Base-by-base conservation (phyloP, 768 basidiomycete genomes). In the Suillus brevipes region DNA sequence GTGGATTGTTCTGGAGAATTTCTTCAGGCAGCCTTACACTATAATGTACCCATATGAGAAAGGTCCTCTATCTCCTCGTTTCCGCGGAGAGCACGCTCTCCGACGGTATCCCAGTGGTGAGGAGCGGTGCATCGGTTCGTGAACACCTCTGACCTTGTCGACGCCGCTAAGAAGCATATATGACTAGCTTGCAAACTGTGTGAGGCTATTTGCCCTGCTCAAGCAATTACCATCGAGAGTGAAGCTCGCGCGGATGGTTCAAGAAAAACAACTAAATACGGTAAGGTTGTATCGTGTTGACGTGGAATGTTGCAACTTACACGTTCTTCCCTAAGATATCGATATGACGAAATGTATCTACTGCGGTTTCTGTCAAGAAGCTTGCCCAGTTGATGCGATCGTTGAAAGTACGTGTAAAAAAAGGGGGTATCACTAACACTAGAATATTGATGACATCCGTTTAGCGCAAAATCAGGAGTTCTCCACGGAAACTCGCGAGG, bases 271-370 rank as follows among this genome's bases (percentile, higher is more conserved):
- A 99, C 97, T 37, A 93, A 94, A 89, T 99, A 99, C 72, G 97
- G 95, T 91, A 62, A 61, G 85, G 75, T 31, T 62, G 45, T 45
- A 31, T 65, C 64, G 50, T 64, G 14, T 34, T 62, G 37, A 25
- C 65, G 57, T 64, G 59, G 65, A 49, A 50, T 60, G 65, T 65
- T 59, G 62, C 12, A 34, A 23, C 50, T 63, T 31, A 45, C 43
- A 61, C 40, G 43, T 64, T 71, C 50, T 13, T 49, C 56, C 60
- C 61, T 36, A 69, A 96, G 94, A 99, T 80, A 95, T 99, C 72
- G 97, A 99, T 78, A 99, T 99, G 97, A 99, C 97, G 65, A 99
- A 96, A 84, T 99, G 97, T 80, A 99, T 99, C 73, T 99, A 99
- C 83, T 99, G 97, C 79, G 97, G 97, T 62, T 99, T 98, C 84